Percentiles rank a stretch among this genome's conserved stretches.
Evolutionary conservation across 1,284 basidiomycete genomes (phyloP).

Genomic region (Salmacisia buchloeana): DNA sequence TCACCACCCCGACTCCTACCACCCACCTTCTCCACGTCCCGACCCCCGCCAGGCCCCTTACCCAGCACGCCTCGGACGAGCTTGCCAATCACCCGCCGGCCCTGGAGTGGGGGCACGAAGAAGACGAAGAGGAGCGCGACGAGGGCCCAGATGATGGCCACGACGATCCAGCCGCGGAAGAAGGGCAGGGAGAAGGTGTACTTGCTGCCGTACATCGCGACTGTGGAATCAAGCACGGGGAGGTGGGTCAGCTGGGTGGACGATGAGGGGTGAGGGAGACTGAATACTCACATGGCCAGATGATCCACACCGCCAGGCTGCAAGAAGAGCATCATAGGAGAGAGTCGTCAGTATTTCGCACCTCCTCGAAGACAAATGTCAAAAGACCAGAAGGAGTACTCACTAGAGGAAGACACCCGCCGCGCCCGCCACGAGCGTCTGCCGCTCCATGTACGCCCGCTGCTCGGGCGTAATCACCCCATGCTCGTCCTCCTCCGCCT

Average conservation of each 20-base stretch:
- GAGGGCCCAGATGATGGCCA: slow-evolving; percentile 21
- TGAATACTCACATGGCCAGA: slow-evolving; percentile 15
- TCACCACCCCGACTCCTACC: too few relatives aligned
- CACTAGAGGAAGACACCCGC: slow-evolving; percentile 13
- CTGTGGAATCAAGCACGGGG: not conserved
- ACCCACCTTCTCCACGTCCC: too few relatives aligned
- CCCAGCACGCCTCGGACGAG: not conserved
- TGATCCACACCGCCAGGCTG: slow-evolving; percentile 15
- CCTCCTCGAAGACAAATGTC: not conserved
- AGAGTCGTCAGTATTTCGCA: not conserved
- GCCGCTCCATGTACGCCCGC: slow-evolving; percentile 10
- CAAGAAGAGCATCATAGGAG: not conserved
- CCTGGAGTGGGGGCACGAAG: slow-evolving; percentile 18
- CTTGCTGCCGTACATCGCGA: slow-evolving; percentile 17
- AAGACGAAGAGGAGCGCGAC: slow-evolving; percentile 12
- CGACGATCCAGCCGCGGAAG: slow-evolving; percentile 23
- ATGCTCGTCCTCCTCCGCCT: not conserved
- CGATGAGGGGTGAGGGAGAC: not conserved
- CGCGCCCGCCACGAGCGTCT: slow-evolving; percentile 1
- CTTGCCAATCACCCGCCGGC: slow-evolving; percentile 8
- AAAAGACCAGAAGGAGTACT: too few relatives aligned
- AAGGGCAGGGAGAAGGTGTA: slow-evolving; percentile 20
- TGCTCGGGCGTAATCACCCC: slow-evolving; percentile 7
- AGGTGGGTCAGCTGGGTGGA: not conserved
- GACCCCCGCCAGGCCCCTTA: too few relatives aligned